Base-by-base conservation (phyloP, 2,329 filamentous ascomycete species). In the Verticillium zaregamsianum region DNA sequence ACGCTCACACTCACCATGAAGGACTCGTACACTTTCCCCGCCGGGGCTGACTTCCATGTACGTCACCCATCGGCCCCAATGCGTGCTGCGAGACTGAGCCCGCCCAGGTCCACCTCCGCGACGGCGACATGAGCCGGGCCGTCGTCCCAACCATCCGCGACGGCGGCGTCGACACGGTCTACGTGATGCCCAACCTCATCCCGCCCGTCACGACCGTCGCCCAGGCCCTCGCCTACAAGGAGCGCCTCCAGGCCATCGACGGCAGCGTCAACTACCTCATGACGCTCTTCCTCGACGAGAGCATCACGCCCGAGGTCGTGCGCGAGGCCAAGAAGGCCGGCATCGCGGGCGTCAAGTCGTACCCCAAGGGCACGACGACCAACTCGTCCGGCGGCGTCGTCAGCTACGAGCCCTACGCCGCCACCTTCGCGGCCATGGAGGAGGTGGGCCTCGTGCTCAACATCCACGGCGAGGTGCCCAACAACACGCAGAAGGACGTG, bases 351-450 rank as follows among this genome's bases (percentile, higher is more conserved):
- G 86, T 93, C 57, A 93, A 93, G 55, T 69, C 68, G 67, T 66
- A 66, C 54, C 64, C 64, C 28, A 62, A 64, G 76, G 84, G 86
- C 11, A 84, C 86, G 3, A 90, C 86, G 2, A 90, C 87, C 57
- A 89, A 89, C 74, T 88, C 86, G 25, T 81, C 84, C 57, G 86
- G 84, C 31, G 91, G 91, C 14, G 90, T 93, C 28, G 79, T 90
- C 17, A 84, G 86, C 61, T 86, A 91, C 69, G 86, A 87, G 63
- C 77, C 82, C 35, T 94, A 92, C 77, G 90, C 90, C 71, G 85
- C 87, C 7, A 90, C 94, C 15, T 96, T 98, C 71, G 85, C 83
- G n/a, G 90, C 91, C 66, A 97, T 98, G 93, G 90, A 97, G 72
- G 79, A 88, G 63, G 86, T 93, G 67, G 87, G 89, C 67, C 81